Conservation (phyloP, 768 basidiomycete genomes). For the Termitomyces sp. region DNA sequence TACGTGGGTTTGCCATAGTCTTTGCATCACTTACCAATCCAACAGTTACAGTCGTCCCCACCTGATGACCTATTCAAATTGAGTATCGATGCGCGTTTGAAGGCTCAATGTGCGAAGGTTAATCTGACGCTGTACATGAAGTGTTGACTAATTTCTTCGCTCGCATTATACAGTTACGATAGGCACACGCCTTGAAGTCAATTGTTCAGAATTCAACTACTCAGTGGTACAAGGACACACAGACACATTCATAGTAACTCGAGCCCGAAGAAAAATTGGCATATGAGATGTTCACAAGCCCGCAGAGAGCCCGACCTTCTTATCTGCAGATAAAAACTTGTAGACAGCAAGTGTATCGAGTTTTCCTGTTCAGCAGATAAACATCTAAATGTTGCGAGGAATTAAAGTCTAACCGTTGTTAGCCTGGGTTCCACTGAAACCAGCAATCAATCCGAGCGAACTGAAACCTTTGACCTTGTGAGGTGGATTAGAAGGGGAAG, state of each 20-base stretch:
- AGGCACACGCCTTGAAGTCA: neutral
- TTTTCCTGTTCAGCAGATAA: neutral
- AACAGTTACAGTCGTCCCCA: too few relatives aligned
- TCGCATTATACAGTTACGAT: neutral
- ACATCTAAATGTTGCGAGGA: neutral
- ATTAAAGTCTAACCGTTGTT: neutral
- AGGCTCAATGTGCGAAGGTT: neutral
- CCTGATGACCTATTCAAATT: too few relatives aligned
- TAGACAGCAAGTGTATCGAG: constrained; percentile 3
- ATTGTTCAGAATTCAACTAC: neutral
- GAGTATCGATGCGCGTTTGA: neutral
- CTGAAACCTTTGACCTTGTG: neutral
- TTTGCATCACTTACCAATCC: neutral
- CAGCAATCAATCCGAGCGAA: constrained; percentile 2
- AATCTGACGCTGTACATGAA: neutral
- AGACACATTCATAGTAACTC: neutral
- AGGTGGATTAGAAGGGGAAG: neutral
- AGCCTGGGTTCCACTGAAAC: neutral
- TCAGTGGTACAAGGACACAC: neutral
- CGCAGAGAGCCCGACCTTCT: neutral
- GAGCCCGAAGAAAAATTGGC: neutral
- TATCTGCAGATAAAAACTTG: neutral
- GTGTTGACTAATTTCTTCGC: neutral
- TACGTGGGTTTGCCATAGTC: too few relatives aligned
- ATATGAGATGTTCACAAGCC: neutral